Evolutionary conservation across 2,329 filamentous ascomycete species (phyloP).

Genomic region (Pseudogymnoascus sp.): DNA sequence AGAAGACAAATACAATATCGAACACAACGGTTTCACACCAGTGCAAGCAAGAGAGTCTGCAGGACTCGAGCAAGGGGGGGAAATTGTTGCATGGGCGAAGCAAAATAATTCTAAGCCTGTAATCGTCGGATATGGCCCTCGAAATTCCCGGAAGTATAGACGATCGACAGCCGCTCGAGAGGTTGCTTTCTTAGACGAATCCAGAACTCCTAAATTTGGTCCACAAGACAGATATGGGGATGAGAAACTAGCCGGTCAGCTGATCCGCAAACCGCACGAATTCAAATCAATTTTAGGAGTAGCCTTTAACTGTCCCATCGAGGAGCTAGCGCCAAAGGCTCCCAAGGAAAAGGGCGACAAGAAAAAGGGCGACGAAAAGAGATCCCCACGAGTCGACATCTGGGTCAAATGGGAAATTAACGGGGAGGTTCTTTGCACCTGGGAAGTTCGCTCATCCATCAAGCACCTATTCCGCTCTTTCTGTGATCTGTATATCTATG

Average conservation of each 20-base stretch:
- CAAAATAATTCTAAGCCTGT: not conserved
- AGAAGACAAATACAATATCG: not conserved
- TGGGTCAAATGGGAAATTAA: constrained; percentile 9
- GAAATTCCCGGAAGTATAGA: constrained; percentile 10
- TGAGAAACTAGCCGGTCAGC: not conserved
- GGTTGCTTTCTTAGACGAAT: not conserved
- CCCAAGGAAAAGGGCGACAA: not conserved
- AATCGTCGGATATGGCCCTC: constrained; percentile 8
- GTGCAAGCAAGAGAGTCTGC: not conserved
- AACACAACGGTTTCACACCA: not conserved
- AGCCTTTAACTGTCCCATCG: not conserved
- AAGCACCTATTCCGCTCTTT: constrained; percentile 2
- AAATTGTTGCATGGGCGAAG: constrained; percentile 8
- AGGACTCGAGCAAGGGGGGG: not conserved
- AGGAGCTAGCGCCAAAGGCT: not conserved
- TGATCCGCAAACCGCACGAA: not conserved
- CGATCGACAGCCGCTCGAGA: not conserved
- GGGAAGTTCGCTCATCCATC: constrained; percentile 10
- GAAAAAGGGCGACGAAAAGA: not conserved
- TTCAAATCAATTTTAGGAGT: constrained; percentile 5
- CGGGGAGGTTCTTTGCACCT: not conserved
- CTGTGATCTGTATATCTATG: constrained; percentile 8
- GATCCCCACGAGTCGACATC: not conserved
- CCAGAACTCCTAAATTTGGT: not conserved
- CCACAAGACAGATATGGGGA: not conserved